Percentiles rank a stretch among this genome's conserved stretches.
phyloP scores from a whole-genome alignment of 139 green algal species.

The Chlamydomonas asymmetrica region DNA sequence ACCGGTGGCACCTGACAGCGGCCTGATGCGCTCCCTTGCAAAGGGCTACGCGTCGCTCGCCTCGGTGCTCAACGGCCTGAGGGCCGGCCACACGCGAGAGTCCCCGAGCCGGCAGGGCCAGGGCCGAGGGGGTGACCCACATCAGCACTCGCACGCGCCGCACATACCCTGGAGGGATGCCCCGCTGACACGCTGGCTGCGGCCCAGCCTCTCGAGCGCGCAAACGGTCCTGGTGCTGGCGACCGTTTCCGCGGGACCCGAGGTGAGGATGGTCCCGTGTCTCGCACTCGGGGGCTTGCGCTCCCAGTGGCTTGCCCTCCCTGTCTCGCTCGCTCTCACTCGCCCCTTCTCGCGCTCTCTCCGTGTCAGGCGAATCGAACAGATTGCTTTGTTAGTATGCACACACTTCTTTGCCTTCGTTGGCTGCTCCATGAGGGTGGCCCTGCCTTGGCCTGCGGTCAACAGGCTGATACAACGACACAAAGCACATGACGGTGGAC shows the following conservation, averaged over 20 bases:
- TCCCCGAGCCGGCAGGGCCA: slow-evolving; percentile 1
- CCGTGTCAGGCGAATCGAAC: too few species aligned
- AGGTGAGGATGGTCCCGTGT: slow-evolving; percentile 35
- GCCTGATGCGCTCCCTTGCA: slow-evolving; percentile 28
- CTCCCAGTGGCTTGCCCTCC: neutral
- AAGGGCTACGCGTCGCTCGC: slow-evolving; percentile 38
- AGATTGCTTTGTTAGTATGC: too few species aligned
- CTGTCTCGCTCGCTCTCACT: too few species aligned
- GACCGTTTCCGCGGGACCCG: slow-evolving; percentile 30
- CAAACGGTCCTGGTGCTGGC: slow-evolving; percentile 19
- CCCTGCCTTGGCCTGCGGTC: too few species aligned
- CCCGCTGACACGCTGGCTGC: slow-evolving; percentile 44
- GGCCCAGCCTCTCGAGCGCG: slow-evolving; percentile 19
- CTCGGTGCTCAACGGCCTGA: slow-evolving; percentile 31
- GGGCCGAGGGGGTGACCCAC: neutral
- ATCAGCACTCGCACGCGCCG: slow-evolving; percentile 15
- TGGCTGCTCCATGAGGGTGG: too few species aligned
- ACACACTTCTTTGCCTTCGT: too few species aligned
- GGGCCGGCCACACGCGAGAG: neutral
- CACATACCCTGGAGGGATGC: slow-evolving; percentile 51
- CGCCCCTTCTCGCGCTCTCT: too few species aligned
- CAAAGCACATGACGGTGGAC: too few species aligned
- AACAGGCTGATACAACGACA: too few species aligned
- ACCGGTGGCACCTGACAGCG: slow-evolving; percentile 7
- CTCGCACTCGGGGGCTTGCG: neutral